These are phyloP conservation scores for Elaeis guineensis DNA, from an alignment of 176 grass and related monocot species.

Conservation along the genomic window DNA sequence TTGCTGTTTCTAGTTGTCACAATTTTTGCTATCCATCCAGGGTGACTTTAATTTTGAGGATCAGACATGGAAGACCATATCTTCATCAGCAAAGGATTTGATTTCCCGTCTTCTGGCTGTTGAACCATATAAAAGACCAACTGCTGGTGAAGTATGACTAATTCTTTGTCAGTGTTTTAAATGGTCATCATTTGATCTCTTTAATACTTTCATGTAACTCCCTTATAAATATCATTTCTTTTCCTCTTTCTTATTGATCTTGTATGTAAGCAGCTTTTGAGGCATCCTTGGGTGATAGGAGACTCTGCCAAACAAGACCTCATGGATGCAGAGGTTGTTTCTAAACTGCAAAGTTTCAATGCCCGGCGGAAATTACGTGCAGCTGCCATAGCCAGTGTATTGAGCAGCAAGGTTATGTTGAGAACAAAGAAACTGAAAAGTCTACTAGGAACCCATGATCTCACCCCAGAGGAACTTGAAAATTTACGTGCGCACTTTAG, in stretches of 20 bases:
- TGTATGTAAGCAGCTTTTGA: conserved; percentile 35
- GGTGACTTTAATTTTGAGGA: conserved; percentile 63
- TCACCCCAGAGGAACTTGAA: conserved; percentile 49
- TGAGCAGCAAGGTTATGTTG: conserved; percentile 51
- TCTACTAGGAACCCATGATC: conserved; percentile 56
- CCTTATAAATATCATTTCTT: too few species aligned
- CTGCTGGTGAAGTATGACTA: conserved; percentile 39
- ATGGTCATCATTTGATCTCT: not conserved
- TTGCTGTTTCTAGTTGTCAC: too few species aligned
- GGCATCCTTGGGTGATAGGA: conserved; percentile 63
- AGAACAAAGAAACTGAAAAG: conserved; percentile 54
- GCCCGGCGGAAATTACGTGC: conserved; percentile 57
- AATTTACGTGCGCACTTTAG: conserved; percentile 44
- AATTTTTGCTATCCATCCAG: conserved; percentile 12
- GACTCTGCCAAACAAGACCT: conserved; percentile 58
- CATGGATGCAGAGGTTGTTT: conserved; percentile 51
- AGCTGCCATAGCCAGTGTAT: conserved; percentile 54
- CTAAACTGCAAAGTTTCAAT: conserved; percentile 70
- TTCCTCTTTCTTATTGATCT: not conserved
- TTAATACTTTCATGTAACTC: too few species aligned
- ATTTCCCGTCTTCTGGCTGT: conserved; percentile 59
- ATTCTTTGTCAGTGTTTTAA: not conserved
- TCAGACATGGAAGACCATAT: conserved; percentile 57
- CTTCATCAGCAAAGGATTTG: conserved; percentile 52
- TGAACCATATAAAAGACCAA: conserved; percentile 53